phyloP scores from a whole-genome alignment of 495 filamentous ascomycete genomes.

The Gamarada debralockiae region DNA sequence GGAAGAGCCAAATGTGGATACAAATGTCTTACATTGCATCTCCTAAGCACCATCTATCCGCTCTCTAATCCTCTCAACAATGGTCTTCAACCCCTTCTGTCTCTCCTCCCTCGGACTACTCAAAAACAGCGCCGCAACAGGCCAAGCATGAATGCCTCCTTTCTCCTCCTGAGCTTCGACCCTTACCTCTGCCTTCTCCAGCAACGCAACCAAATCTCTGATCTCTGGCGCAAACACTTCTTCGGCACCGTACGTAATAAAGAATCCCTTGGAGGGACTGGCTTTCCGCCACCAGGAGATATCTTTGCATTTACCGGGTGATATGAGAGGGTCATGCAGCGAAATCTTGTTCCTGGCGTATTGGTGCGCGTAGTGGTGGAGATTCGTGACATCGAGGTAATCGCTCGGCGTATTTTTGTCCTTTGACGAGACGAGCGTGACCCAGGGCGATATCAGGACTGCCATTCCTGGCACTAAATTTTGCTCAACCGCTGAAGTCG shows the following conservation, averaged over 20 bases:
- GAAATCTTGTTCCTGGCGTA: constrained; percentile 51
- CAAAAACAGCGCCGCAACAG: constrained; percentile 66
- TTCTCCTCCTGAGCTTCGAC: constrained; percentile 45
- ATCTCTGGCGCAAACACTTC: constrained; percentile 69
- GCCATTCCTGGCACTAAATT: constrained; percentile 40
- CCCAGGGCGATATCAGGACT: constrained; percentile 58
- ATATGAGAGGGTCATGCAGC: constrained; percentile 51
- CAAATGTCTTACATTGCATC: no score
- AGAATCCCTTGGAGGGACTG: constrained; percentile 53
- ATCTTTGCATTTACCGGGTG: constrained; percentile 65
- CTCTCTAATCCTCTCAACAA: constrained; percentile 3
- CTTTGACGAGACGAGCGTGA: constrained; percentile 49
- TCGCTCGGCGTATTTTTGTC: constrained; percentile 57
- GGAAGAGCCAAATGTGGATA: no score
- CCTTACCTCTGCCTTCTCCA: constrained; percentile 41
- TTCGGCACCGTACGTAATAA: constrained; percentile 63
- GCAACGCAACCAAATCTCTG: constrained; percentile 41
- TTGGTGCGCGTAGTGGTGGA: constrained; percentile 60
- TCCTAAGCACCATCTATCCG: no score
- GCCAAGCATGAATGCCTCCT: constrained; percentile 75
- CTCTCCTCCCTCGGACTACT: constrained; percentile 33
- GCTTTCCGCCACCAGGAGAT: constrained; percentile 57
- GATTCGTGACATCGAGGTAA: constrained; percentile 49
- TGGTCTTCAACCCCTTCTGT: constrained; percentile 1
- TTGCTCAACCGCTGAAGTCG: not conserved